These are phyloP conservation scores for Phlegmacium glaucopus DNA, from an alignment of 768 basidiomycete species.

Conservation along the genomic window DNA sequence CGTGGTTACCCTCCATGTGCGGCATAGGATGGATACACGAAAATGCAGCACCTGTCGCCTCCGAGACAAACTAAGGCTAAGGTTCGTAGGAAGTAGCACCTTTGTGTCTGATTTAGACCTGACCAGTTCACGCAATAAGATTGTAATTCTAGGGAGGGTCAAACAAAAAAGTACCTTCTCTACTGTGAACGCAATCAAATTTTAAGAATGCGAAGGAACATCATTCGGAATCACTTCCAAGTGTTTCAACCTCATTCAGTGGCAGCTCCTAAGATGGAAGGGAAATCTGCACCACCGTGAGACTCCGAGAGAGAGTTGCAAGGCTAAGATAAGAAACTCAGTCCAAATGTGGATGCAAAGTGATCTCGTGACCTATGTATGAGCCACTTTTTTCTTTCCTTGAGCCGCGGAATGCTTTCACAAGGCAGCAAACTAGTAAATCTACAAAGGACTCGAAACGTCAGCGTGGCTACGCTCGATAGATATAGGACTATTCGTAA, in stretches of 20 bases:
- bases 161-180: too few species aligned
- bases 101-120: neutral
- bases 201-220: too few species aligned
- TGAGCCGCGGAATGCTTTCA: too few species aligned
- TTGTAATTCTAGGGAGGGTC: conserved; percentile 7
- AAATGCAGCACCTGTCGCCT: too few species aligned
- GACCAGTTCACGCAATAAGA: conserved; percentile 9
- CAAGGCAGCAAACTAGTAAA: neutral
- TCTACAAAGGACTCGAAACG: conserved; percentile 3
- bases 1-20: too few species aligned
- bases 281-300: too few species aligned
- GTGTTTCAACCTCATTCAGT: neutral
- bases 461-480: conserved; percentile 31
- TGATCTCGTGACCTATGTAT: too few species aligned
- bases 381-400: too few species aligned
- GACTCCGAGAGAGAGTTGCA: neutral
- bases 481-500: conserved; percentile 56
- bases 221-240: too few species aligned
- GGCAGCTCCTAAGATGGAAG: neutral
- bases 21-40: too few species aligned
- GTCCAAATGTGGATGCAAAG: too few species aligned
- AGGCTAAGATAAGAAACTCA: conserved; percentile 1
- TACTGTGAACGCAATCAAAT: too few species aligned
- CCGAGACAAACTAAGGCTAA: neutral
- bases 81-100: neutral